These are phyloP conservation scores for Corylus avellana DNA, from an alignment of 306 rosid genomes.

Conservation along the genomic window DNA sequence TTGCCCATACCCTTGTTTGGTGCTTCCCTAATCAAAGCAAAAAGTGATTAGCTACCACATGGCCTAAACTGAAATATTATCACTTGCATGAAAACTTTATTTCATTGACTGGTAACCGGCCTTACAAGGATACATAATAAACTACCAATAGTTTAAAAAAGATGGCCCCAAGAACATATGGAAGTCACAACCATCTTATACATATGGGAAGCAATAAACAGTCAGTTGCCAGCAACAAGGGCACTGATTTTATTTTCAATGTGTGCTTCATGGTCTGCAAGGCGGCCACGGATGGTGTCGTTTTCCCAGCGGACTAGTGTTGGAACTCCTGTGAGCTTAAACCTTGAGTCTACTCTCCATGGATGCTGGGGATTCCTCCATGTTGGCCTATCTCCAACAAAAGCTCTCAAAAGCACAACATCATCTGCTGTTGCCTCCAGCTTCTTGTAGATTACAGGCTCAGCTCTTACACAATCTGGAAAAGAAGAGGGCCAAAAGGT, in stretches of 20 bases:
- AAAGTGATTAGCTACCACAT: neutral
- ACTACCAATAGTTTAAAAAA: neutral
- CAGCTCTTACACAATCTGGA: slow-evolving; percentile 87
- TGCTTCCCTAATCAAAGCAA: neutral
- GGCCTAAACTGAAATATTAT: neutral
- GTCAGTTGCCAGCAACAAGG: slow-evolving; percentile 55
- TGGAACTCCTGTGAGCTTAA: slow-evolving; percentile 82
- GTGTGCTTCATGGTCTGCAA: slow-evolving; percentile 87
- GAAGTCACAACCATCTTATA: neutral
- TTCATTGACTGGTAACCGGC: neutral
- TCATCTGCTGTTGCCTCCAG: slow-evolving; percentile 61
- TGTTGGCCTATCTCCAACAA: slow-evolving; percentile 84
- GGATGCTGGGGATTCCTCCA: slow-evolving; percentile 86
- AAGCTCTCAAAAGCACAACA: slow-evolving; percentile 69
- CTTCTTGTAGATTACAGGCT: slow-evolving; percentile 79
- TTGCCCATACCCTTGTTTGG: neutral
- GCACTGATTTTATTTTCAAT: slow-evolving; percentile 66
- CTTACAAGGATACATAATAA: neutral
- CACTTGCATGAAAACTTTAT: neutral
- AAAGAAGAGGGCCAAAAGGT: neutral
- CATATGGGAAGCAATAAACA: slow-evolving; percentile 4
- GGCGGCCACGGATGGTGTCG: slow-evolving; percentile 61
- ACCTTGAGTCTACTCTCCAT: slow-evolving; percentile 75
- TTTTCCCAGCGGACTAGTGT: slow-evolving; percentile 77
- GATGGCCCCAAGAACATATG: neutral